These are phyloP conservation scores for Hamamelis virginiana DNA, from an alignment of 164 flowering plant genomes.

Conservation along the genomic window DNA sequence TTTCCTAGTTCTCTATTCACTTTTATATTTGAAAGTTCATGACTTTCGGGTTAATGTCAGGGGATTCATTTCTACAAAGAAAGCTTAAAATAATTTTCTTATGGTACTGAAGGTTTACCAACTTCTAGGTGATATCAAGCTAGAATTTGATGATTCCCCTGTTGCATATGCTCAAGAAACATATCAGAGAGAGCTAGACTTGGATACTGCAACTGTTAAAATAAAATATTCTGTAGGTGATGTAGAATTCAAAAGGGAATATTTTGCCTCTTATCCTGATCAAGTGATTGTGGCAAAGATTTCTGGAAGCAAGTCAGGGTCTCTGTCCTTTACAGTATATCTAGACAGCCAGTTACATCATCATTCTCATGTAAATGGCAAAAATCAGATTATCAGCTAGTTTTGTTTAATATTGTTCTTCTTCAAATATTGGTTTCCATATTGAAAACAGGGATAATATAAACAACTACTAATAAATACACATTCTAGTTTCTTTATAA, in stretches of 20 bases:
- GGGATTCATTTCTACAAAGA: no score
- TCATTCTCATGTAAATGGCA: slow-evolving; percentile 38
- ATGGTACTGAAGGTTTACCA: slow-evolving; percentile 73
- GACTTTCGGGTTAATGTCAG: no score
- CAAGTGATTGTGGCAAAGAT: slow-evolving; percentile 76
- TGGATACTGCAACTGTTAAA: slow-evolving; percentile 75
- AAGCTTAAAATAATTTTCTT: slow-evolving; percentile 9
- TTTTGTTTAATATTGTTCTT: no score
- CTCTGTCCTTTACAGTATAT: slow-evolving; percentile 68
- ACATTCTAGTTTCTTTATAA: no score
- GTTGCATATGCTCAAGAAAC: slow-evolving; percentile 41
- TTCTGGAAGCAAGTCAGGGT: slow-evolving; percentile 64
- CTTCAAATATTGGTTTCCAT: no score
- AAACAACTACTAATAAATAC: no score
- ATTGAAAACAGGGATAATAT: no score
- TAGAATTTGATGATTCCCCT: slow-evolving; percentile 79
- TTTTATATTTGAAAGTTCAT: no score
- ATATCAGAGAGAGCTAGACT: slow-evolving; percentile 79
- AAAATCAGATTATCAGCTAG: slow-evolving; percentile 67
- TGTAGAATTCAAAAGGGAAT: slow-evolving; percentile 68
- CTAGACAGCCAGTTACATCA: slow-evolving; percentile 80
- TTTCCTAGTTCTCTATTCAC: slow-evolving; percentile 21
- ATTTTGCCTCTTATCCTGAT: slow-evolving; percentile 81
- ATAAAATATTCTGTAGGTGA: slow-evolving; percentile 60
- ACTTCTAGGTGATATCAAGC: slow-evolving; percentile 79